Evolutionary conservation across 441 rosid species (phyloP).

Genomic region (Erysimum pusillum): DNA sequence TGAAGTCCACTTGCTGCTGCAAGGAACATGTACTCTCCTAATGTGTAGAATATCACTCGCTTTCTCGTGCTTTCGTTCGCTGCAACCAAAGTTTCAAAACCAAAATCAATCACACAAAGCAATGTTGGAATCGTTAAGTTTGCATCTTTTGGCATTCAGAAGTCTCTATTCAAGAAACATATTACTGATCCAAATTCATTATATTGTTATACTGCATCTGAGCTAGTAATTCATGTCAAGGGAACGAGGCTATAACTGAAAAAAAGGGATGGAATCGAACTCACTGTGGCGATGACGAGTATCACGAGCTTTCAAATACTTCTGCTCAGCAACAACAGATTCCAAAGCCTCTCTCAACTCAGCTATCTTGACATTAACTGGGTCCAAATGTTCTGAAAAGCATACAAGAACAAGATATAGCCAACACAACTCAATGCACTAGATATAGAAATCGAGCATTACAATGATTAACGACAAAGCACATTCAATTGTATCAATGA

Average conservation of each 20-base stretch:
- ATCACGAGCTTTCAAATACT: constrained; percentile 92
- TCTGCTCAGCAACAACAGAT: constrained; percentile 89
- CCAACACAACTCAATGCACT: too few species aligned
- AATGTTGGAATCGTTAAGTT: not conserved
- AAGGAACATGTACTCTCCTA: constrained; percentile 78
- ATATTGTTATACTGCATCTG: not conserved
- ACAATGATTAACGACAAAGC: too few species aligned
- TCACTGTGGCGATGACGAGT: constrained; percentile 88
- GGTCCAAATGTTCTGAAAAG: constrained; percentile 89
- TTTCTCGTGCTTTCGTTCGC: constrained; percentile 94
- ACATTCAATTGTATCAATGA: too few species aligned
- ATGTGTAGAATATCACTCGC: constrained; percentile 86
- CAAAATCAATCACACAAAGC: not conserved
- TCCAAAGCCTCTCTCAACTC: constrained; percentile 96
- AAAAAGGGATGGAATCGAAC: constrained; percentile 31
- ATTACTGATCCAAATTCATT: not conserved
- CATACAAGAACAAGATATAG: constrained; percentile 6
- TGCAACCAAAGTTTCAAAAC: constrained; percentile 48
- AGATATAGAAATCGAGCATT: too few species aligned
- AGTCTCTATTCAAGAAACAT: not conserved
- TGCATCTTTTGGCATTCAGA: constrained; percentile 7
- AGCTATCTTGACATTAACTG: constrained; percentile 92
- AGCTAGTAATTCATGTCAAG: not conserved
- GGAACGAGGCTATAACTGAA: not conserved
- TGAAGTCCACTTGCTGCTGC: constrained; percentile 80